Percentiles rank a stretch among this genome's conserved stretches.
Evolutionary conservation across 2,329 filamentous ascomycete species (phyloP).

Genomic region (Aspergillus fumigatiaffinis): DNA sequence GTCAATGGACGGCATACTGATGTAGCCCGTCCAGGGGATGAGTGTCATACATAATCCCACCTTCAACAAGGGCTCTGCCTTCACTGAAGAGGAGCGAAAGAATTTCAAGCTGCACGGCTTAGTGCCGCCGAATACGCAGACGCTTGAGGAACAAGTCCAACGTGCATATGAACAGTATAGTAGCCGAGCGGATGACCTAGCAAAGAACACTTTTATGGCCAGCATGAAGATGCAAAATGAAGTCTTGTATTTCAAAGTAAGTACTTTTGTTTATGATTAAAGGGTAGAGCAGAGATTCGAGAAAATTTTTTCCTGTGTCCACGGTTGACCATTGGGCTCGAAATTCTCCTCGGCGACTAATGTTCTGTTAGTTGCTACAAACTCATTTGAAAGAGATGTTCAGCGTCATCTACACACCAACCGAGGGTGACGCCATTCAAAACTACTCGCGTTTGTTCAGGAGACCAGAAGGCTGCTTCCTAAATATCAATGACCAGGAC

Average conservation of each 20-base stretch:
- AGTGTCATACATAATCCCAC: slow-evolving; percentile 61
- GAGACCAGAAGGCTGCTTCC: slow-evolving; percentile 73
- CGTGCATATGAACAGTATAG: slow-evolving; percentile 79
- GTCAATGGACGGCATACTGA: neutral
- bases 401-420: slow-evolving; percentile 84
- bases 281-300: neutral
- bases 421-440: slow-evolving; percentile 82
- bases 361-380: slow-evolving; percentile 57
- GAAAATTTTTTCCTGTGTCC: neutral
- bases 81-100: slow-evolving; percentile 63
- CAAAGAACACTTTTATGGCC: slow-evolving; percentile 85
- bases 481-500: slow-evolving; percentile 68
- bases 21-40: slow-evolving; percentile 33
- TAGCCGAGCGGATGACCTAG: slow-evolving; percentile 59
- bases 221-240: slow-evolving; percentile 82
- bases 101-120: slow-evolving; percentile 69
- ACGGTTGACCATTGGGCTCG: neutral
- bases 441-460: slow-evolving; percentile 78
- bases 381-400: slow-evolving; percentile 85
- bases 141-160: slow-evolving; percentile 69
- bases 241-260: slow-evolving; percentile 72
- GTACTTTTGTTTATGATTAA: slow-evolving; percentile 8
- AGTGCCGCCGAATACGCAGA: slow-evolving; percentile 68
- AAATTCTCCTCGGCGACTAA: neutral
- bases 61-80: slow-evolving; percentile 83